phyloP scores from a whole-genome alignment of 495 filamentous ascomycete genomes.

The Penicillium cinerascens region DNA sequence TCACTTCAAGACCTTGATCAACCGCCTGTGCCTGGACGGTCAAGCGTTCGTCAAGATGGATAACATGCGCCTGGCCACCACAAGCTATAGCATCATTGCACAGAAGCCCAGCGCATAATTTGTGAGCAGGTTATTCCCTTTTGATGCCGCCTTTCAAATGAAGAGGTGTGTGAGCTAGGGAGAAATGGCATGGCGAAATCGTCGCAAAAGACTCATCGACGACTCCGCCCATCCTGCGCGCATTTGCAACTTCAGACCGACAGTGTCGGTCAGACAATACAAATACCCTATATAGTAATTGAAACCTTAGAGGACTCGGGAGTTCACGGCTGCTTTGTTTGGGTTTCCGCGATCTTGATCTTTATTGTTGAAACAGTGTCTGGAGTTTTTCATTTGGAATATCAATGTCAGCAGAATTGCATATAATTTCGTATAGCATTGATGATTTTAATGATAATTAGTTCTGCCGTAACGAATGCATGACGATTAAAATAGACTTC shows the following conservation, averaged over 20 bases:
- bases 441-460: neutral
- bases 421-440: neutral
- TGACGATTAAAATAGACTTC: neutral
- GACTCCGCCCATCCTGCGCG: neutral
- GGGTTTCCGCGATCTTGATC: slow-evolving; percentile 2
- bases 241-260: neutral
- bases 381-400: slow-evolving; percentile 6
- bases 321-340: slow-evolving; percentile 5
- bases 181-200: neutral
- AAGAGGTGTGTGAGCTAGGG: neutral
- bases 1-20: slow-evolving; percentile 62
- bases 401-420: neutral
- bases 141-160: neutral
- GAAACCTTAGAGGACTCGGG: slow-evolving; percentile 13
- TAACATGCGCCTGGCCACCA: slow-evolving; percentile 55
- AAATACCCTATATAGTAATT: slow-evolving; percentile 24
- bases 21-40: slow-evolving; percentile 58
- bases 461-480: neutral
- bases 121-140: neutral
- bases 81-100: slow-evolving; percentile 59
- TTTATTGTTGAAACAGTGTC: neutral
- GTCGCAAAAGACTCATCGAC: neutral
- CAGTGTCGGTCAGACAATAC: neutral
- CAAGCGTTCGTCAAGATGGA: slow-evolving; percentile 64
- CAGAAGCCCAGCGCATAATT: slow-evolving; percentile 47